These are phyloP conservation scores for Choiromyces venosus DNA, from an alignment of 495 filamentous ascomycete genomes.

Conservation along the genomic window DNA sequence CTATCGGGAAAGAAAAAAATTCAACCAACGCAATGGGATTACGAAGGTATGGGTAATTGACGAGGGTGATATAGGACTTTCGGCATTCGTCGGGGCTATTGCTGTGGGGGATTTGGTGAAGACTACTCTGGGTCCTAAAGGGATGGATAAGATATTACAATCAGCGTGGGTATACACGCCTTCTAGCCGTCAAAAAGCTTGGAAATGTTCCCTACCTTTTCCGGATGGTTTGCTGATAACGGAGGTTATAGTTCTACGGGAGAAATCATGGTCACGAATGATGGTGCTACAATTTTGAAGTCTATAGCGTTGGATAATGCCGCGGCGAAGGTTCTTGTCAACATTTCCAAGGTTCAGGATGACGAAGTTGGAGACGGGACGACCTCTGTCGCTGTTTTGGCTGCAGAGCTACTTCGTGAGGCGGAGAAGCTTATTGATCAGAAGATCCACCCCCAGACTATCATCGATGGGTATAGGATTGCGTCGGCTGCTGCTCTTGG, in stretches of 20 bases:
- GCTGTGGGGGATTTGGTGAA: slow-evolving; percentile 96
- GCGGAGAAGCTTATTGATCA: slow-evolving; percentile 94
- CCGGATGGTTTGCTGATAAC: slow-evolving; percentile 13
- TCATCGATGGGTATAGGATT: slow-evolving; percentile 98
- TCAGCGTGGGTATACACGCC: slow-evolving; percentile 64
- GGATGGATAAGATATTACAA: slow-evolving; percentile 99
- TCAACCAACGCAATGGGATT: background rate
- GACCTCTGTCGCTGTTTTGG: slow-evolving; percentile 83
- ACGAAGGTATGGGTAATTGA: slow-evolving; percentile 19
- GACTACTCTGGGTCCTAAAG: slow-evolving; percentile 93
- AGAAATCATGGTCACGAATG: slow-evolving; percentile 96
- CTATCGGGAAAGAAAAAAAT: background rate
- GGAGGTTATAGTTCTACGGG: slow-evolving; percentile 67
- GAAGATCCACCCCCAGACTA: slow-evolving; percentile 98
- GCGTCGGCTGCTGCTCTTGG: slow-evolving; percentile 79
- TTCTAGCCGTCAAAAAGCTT: slow-evolving; percentile 1
- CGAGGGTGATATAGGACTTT: slow-evolving; percentile 49
- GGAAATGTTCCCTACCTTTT: slow-evolving; percentile 1
- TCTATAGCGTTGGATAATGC: slow-evolving; percentile 98
- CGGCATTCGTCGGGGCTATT: slow-evolving; percentile 94
- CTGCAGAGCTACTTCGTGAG: slow-evolving; percentile 90
- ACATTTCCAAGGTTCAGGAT: slow-evolving; percentile 98
- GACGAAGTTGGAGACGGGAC: slow-evolving; percentile 98
- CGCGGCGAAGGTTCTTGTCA: slow-evolving; percentile 93
- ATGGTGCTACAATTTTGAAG: slow-evolving; percentile 96